Conservation (phyloP, 768 basidiomycete genomes). For the Lenzites betulinus region DNA sequence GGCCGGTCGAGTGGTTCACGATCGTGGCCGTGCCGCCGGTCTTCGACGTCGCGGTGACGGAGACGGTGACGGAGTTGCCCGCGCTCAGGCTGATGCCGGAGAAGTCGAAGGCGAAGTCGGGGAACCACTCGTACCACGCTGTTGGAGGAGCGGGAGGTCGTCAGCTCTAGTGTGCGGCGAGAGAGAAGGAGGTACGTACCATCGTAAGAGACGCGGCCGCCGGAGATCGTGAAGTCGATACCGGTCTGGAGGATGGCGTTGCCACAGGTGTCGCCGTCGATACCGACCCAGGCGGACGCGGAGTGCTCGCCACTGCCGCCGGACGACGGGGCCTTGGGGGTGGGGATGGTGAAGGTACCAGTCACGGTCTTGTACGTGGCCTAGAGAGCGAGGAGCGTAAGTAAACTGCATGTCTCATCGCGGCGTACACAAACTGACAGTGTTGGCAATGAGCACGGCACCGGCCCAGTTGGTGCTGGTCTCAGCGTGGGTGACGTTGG, state of each 20-base stretch:
- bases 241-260: constrained; percentile 41
- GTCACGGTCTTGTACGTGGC: constrained; percentile 40
- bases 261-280: constrained; percentile 40
- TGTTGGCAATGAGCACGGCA: constrained; percentile 32
- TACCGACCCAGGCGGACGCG: constrained; percentile 40
- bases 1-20: constrained; percentile 31
- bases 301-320: constrained; percentile 31
- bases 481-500: constrained; percentile 29
- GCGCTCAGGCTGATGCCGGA: constrained; percentile 32
- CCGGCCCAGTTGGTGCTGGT: constrained; percentile 42
- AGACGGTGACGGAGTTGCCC: constrained; percentile 33
- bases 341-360: constrained; percentile 38
- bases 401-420: not conserved
- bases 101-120: constrained; percentile 37
- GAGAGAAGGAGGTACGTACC: constrained; percentile 21
- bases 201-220: constrained; percentile 31
- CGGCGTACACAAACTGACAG: constrained; percentile 16
- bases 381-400: constrained; percentile 12
- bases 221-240: constrained; percentile 35
- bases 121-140: constrained; percentile 40
- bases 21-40: constrained; percentile 32
- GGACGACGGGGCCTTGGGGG: constrained; percentile 31
- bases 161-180: not conserved
- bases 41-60: constrained; percentile 32
- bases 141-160: not conserved